These are phyloP conservation scores for Claviceps fusiformis DNA, from an alignment of 2,329 filamentous ascomycete genomes.

Conservation along the genomic window DNA sequence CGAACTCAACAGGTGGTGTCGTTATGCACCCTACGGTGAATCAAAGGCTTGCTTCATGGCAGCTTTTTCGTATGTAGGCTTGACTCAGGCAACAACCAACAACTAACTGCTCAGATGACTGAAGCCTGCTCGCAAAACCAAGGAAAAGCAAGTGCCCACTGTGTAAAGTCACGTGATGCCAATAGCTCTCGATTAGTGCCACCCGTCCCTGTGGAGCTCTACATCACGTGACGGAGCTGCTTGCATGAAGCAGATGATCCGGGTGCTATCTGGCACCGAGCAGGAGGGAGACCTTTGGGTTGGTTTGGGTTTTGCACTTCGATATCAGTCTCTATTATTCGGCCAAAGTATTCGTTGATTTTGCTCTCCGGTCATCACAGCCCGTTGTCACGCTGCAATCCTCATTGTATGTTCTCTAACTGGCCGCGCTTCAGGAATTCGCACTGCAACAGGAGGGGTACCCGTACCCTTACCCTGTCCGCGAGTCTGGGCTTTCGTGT, in stretches of 20 bases:
- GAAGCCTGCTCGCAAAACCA: no score
- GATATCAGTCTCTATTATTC: slow-evolving; percentile 25
- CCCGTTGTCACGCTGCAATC: slow-evolving; percentile 18
- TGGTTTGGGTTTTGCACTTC: slow-evolving; percentile 11
- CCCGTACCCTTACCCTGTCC: neutral
- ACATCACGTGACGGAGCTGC: slow-evolving; percentile 1
- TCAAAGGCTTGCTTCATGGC: neutral
- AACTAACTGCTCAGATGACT: no score
- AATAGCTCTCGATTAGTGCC: neutral
- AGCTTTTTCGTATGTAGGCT: neutral
- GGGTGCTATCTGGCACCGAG: neutral
- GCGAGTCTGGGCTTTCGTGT: slow-evolving; percentile 4
- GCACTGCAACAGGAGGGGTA: neutral
- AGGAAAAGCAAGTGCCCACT: neutral
- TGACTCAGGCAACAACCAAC: neutral
- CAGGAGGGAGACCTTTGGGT: slow-evolving; percentile 1
- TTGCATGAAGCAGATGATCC: slow-evolving; percentile 2
- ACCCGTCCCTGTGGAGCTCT: neutral
- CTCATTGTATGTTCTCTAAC: slow-evolving; percentile 17
- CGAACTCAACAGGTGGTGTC: neutral
- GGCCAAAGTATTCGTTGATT: slow-evolving; percentile 26
- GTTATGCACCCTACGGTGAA: neutral
- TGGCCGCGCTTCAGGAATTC: neutral
- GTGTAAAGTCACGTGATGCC: neutral
- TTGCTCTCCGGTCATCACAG: slow-evolving; percentile 20